These are phyloP conservation scores for Rhizophagus sp. DNA, from an alignment of 192 early-diverging fungal species.

Conservation along the genomic window DNA sequence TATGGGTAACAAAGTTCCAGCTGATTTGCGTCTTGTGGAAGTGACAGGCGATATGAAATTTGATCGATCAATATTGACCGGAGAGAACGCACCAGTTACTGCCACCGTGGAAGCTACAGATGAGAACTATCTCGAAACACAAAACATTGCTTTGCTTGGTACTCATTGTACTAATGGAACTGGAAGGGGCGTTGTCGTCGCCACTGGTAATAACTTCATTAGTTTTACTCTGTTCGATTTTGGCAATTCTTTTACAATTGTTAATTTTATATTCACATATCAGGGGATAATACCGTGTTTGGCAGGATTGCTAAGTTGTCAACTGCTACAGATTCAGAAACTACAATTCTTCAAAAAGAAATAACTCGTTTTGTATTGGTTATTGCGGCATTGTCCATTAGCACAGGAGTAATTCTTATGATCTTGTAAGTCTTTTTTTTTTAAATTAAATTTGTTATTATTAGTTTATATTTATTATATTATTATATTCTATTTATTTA, in stretches of 20 bases:
- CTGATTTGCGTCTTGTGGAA: conserved; percentile 71
- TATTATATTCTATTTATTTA: too few species aligned
- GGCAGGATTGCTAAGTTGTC: conserved; percentile 72
- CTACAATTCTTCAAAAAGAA: conserved; percentile 62
- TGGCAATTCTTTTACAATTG: not conserved
- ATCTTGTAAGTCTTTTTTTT: too few species aligned
- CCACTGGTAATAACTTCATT: conserved; percentile 52
- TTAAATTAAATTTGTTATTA: too few species aligned
- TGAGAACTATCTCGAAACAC: conserved; percentile 74
- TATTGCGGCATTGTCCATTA: conserved; percentile 55
- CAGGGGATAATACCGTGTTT: conserved; percentile 59
- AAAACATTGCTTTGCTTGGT: conserved; percentile 81
- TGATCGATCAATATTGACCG: conserved; percentile 80
- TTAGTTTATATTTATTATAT: too few species aligned
- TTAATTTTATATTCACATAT: not conserved
- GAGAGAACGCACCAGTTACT: conserved; percentile 67
- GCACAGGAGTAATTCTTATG: conserved; percentile 42
- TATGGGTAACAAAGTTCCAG: conserved; percentile 74
- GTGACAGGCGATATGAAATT: conserved; percentile 67
- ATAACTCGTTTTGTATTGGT: conserved; percentile 69
- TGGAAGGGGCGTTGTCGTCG: conserved; percentile 72
- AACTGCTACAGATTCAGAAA: conserved; percentile 36
- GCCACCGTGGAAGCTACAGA: conserved; percentile 65
- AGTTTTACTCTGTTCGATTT: not conserved
- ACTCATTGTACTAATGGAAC: conserved; percentile 69